These are phyloP conservation scores for Pythium dissotocum DNA, from an alignment of 352 stramenopile genomes.

Conservation along the genomic window DNA sequence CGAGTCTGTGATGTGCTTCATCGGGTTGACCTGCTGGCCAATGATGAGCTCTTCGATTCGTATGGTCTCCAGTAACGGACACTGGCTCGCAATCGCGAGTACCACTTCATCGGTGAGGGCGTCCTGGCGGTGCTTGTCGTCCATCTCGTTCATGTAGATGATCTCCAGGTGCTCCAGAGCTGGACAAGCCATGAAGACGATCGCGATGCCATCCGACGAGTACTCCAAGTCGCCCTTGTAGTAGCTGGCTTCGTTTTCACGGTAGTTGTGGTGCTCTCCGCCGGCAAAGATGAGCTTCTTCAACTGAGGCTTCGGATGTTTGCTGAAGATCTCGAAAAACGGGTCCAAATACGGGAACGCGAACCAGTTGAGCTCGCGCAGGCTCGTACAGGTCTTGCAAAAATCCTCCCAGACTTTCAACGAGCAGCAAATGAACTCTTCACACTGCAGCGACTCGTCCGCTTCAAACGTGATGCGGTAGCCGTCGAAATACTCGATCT, in stretches of 20 bases:
- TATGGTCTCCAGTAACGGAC: not conserved
- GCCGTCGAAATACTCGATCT: conserved; percentile 14
- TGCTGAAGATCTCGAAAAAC: conserved; percentile 54
- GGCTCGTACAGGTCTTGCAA: conserved; percentile 21
- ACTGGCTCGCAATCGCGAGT: not conserved
- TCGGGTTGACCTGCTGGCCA: not conserved
- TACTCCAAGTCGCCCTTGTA: not conserved
- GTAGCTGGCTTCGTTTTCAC: not conserved
- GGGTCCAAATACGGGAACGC: conserved; percentile 54
- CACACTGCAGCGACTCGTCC: not conserved
- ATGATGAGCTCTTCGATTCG: not conserved
- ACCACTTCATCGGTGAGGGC: not conserved
- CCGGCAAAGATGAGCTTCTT: conserved; percentile 14
- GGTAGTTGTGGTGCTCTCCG: conserved; percentile 5
- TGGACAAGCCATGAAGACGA: not conserved
- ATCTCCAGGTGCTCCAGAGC: conserved; percentile 5
- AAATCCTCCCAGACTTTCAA: conserved; percentile 38
- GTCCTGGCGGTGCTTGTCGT: not conserved
- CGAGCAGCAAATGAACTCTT: conserved; percentile 14
- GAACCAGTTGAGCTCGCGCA: conserved; percentile 55
- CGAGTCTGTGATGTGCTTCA: not conserved
- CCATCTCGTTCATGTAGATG: conserved; percentile 1
- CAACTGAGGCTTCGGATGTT: conserved; percentile 36
- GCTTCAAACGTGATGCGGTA: conserved; percentile 1
- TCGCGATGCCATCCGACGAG: not conserved